Percentiles rank a stretch among this genome's conserved stretches.
phyloP scores from a whole-genome alignment of 495 filamentous ascomycete species.

The Rostrohypoxylon terebratum region DNA sequence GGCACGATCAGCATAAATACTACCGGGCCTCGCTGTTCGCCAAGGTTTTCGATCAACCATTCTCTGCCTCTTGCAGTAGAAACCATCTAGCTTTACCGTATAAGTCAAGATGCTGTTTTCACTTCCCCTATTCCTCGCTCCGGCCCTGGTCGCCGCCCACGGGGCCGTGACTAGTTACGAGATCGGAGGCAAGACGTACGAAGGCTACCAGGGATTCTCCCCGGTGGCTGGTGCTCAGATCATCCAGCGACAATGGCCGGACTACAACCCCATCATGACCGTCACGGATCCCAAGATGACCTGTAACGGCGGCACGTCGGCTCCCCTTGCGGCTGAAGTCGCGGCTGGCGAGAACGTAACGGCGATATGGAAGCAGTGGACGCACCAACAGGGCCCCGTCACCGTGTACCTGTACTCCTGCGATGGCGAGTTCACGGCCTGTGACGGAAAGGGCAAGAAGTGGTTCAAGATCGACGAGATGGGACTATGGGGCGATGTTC shows the following conservation, averaged over 20 bases:
- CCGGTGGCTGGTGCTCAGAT: conserved; percentile 58
- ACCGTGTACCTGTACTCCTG: conserved; percentile 68
- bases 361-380: conserved; percentile 68
- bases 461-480: conserved; percentile 74
- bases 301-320: conserved; percentile 68
- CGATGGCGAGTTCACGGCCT: conserved; percentile 58
- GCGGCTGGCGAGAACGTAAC: conserved; percentile 61
- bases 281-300: conserved; percentile 57
- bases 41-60: conserved; percentile 27
- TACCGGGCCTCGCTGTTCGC: conserved; percentile 33
- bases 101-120: conserved; percentile 49
- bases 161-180: conserved; percentile 69
- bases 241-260: conserved; percentile 67
- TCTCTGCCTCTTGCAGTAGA: conserved; percentile 16
- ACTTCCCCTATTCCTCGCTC: conserved; percentile 45
- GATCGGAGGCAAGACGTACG: conserved; percentile 63
- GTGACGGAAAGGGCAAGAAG: conserved; percentile 58
- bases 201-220: conserved; percentile 64
- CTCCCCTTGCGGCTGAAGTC: conserved; percentile 56
- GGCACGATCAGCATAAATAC: conserved; percentile 45
- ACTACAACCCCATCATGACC: conserved; percentile 65
- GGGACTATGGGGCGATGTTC: conserved; percentile 56
- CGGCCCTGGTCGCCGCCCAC: conserved; percentile 61
- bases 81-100: background rate
- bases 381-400: conserved; percentile 67